These are phyloP conservation scores for Aspergillus mulundensis DNA, from an alignment of 495 filamentous ascomycete species.

Conservation along the genomic window DNA sequence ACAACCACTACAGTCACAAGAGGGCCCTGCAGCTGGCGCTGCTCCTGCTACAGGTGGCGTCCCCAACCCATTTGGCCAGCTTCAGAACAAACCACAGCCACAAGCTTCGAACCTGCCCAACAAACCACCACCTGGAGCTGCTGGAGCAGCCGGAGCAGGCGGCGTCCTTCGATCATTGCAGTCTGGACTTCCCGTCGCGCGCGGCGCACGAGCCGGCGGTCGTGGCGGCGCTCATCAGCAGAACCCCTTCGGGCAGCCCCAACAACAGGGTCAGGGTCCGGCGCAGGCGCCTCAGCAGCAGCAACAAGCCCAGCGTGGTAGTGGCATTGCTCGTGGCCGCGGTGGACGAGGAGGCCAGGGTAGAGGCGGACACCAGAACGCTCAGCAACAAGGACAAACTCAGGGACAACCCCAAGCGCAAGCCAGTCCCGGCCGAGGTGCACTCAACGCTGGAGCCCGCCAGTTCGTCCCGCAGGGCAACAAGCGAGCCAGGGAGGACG, in stretches of 20 bases:
- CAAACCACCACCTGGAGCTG: slow-evolving; percentile 36
- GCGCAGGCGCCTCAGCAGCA: slow-evolving; percentile 18
- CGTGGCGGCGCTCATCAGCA: slow-evolving; percentile 31
- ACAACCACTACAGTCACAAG: slow-evolving; percentile 8
- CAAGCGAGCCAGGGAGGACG: slow-evolving; percentile 63
- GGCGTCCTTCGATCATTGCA: slow-evolving; percentile 40
- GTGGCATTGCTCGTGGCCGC: slow-evolving; percentile 43
- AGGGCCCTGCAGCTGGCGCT: neutral
- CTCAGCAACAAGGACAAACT: slow-evolving; percentile 19
- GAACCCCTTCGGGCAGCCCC: slow-evolving; percentile 26
- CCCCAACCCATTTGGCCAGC: slow-evolving; percentile 30
- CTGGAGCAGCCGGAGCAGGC: slow-evolving; percentile 33
- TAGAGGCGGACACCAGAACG: slow-evolving; percentile 44
- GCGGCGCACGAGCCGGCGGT: slow-evolving; percentile 31
- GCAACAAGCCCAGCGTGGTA: slow-evolving; percentile 33
- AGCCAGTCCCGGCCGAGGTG: neutral
- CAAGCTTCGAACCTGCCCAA: slow-evolving; percentile 31
- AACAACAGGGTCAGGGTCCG: slow-evolving; percentile 1
- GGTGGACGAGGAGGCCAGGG: slow-evolving; percentile 38
- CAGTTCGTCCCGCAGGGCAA: slow-evolving; percentile 62
- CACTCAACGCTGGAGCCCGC: slow-evolving; percentile 49
- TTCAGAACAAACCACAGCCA: slow-evolving; percentile 20
- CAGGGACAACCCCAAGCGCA: slow-evolving; percentile 14
- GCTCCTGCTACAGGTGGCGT: slow-evolving; percentile 6
- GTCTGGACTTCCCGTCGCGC: slow-evolving; percentile 48